Evolutionary conservation across 305 asterid genomes (phyloP).

Genomic region (Solanum hybrid): DNA sequence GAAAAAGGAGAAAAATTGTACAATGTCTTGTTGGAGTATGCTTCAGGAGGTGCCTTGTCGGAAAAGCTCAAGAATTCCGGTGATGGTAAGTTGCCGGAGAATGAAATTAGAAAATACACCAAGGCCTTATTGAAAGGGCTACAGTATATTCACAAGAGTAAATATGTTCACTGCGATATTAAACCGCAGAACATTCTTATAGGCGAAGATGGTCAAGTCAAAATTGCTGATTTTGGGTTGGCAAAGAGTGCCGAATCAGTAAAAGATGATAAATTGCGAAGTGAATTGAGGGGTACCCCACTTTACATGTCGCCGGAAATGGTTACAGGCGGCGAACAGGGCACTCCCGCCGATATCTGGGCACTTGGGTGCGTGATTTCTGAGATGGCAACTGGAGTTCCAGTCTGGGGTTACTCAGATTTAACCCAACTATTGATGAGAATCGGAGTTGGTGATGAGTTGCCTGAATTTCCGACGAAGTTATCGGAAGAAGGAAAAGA

Average conservation of each 20-base stretch:
- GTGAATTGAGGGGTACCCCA: slow-evolving; percentile 59
- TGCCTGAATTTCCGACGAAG: slow-evolving; percentile 43
- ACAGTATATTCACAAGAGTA: slow-evolving; percentile 30
- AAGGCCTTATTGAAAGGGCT: slow-evolving; percentile 42
- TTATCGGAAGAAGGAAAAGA: slow-evolving; percentile 56
- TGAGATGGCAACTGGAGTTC: slow-evolving; percentile 28
- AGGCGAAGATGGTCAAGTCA: slow-evolving; percentile 24
- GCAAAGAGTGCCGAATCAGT: slow-evolving; percentile 23
- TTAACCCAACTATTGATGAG: slow-evolving; percentile 40
- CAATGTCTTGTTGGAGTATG: slow-evolving; percentile 19
- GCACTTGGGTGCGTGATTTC: slow-evolving; percentile 33
- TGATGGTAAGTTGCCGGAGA: slow-evolving; percentile 23
- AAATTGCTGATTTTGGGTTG: slow-evolving; percentile 62
- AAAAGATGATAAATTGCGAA: background rate
- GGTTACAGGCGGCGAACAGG: slow-evolving; percentile 30
- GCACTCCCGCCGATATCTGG: slow-evolving; percentile 31
- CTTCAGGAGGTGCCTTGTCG: slow-evolving; percentile 46
- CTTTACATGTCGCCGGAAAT: slow-evolving; percentile 58
- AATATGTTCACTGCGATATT: slow-evolving; percentile 62
- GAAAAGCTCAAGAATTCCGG: slow-evolving; percentile 25
- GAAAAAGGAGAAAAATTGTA: slow-evolving; percentile 49
- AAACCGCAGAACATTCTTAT: slow-evolving; percentile 55
- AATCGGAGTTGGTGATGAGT: slow-evolving; percentile 46
- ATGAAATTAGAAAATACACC: slow-evolving; percentile 27
- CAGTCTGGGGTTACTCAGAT: slow-evolving; percentile 44